These are phyloP conservation scores for Exsudoporus frostii DNA, from an alignment of 768 basidiomycete genomes.

Conservation along the genomic window DNA sequence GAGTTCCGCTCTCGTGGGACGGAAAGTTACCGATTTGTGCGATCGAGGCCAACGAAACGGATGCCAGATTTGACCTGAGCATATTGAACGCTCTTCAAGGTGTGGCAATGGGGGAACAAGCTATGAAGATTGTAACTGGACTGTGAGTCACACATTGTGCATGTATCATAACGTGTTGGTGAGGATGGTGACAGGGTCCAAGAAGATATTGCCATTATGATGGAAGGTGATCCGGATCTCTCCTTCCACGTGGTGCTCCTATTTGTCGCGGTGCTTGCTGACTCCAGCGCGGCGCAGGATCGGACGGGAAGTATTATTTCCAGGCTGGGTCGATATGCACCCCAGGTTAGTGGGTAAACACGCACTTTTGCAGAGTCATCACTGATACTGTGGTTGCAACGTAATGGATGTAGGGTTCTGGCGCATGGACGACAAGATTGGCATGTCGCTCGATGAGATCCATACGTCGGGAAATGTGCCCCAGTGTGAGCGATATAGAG, in stretches of 20 bases:
- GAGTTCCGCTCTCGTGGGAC: constrained; percentile 35
- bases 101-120: constrained; percentile 39
- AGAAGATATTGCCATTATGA: constrained; percentile 58
- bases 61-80: constrained; percentile 49
- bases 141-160: constrained; percentile 43
- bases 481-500: constrained; percentile 47
- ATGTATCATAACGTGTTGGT: constrained; percentile 1
- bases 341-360: constrained; percentile 42
- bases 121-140: constrained; percentile 59
- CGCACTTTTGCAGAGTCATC: not conserved
- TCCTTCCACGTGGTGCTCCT: constrained; percentile 4
- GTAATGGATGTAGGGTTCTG: constrained; percentile 54
- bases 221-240: constrained; percentile 46
- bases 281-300: constrained; percentile 38
- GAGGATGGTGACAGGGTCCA: constrained; percentile 39
- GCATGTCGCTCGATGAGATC: constrained; percentile 67
- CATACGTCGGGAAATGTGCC: constrained; percentile 70
- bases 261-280: constrained; percentile 18
- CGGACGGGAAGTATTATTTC: constrained; percentile 69
- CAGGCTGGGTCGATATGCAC: constrained; percentile 70
- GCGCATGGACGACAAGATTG: constrained; percentile 76
- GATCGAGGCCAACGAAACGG: constrained; percentile 50
- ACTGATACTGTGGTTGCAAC: not conserved
- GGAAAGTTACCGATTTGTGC: constrained; percentile 48
- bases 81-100: constrained; percentile 17